Percentiles rank a stretch among this genome's conserved stretches.
Evolutionary conservation across 345 rosid species (phyloP).

Genomic region (Physaria fendleri): DNA sequence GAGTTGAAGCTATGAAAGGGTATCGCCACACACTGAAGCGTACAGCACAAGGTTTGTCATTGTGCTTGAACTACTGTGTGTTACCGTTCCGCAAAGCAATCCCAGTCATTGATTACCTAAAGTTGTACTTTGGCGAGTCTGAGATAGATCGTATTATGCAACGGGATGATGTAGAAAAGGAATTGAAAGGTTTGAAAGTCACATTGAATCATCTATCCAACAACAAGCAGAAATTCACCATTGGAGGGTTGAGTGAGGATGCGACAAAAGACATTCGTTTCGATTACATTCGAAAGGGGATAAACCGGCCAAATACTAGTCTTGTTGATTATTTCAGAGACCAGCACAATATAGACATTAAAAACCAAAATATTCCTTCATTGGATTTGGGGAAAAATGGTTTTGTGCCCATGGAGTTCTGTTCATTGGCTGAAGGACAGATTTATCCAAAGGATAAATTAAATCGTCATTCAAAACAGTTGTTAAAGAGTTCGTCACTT

Average conservation of each 20-base stretch:
- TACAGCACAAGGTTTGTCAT: conserved; percentile 55
- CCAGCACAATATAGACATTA: no score
- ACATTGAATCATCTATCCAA: conserved; percentile 54
- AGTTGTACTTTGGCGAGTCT: conserved; percentile 33
- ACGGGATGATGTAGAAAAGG: conserved; percentile 38
- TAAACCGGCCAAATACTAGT: no score
- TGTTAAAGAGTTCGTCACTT: conserved; percentile 45
- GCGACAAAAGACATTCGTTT: conserved; percentile 39
- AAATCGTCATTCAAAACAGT: conserved; percentile 32
- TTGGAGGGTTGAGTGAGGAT: conserved; percentile 44
- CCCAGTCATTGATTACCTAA: conserved; percentile 53
- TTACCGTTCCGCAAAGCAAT: conserved; percentile 60
- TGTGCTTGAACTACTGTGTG: conserved; percentile 75
- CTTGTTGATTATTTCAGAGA: conserved; percentile 65
- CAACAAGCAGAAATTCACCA: conserved; percentile 52
- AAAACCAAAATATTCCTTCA: conserved; percentile 57
- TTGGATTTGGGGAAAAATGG: conserved; percentile 58
- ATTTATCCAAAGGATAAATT: conserved; percentile 65
- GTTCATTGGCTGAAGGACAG: conserved; percentile 71
- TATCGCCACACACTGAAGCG: conserved; percentile 71
- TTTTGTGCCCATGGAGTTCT: conserved; percentile 76
- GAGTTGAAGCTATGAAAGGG: conserved; percentile 61
- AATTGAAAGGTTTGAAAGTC: conserved; percentile 49
- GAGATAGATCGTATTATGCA: conserved; percentile 15
- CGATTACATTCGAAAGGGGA: conserved; percentile 31